phyloP scores from a whole-genome alignment of 805 yeast genomes.

The Ogataea trehaloabstinens region DNA sequence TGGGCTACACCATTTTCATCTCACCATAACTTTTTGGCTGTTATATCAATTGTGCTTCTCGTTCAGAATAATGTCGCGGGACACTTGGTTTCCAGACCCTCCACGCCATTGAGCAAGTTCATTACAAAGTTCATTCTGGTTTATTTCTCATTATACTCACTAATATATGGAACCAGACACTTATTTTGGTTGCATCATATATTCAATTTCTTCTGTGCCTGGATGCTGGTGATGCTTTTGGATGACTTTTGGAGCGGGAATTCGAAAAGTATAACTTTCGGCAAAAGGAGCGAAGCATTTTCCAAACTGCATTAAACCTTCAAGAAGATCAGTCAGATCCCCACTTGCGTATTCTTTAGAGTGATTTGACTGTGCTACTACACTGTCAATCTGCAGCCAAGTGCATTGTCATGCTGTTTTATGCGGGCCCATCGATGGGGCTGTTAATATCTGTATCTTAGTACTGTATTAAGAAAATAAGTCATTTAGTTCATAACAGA shows the following conservation, averaged over 20 bases:
- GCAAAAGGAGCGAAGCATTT: conserved; percentile 18
- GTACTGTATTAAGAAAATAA: conserved; percentile 5
- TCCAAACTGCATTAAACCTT: conserved; percentile 18
- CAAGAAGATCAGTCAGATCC: too few species aligned
- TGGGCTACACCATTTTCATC: conserved; percentile 87
- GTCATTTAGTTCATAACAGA: conserved; percentile 2
- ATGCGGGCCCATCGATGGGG: too few species aligned
- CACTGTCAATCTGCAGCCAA: too few species aligned
- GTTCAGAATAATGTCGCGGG: conserved; percentile 55
- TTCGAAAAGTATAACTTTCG: conserved; percentile 11
- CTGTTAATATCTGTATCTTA: too few species aligned
- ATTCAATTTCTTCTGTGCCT: conserved; percentile 60
- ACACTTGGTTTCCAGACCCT: conserved; percentile 41
- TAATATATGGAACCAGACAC: conserved; percentile 75
- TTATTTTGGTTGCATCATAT: conserved; percentile 84
- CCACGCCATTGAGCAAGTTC: conserved; percentile 24
- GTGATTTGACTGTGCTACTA: too few species aligned
- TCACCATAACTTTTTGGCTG: conserved; percentile 78
- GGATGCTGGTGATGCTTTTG: conserved; percentile 36
- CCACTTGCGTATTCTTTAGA: too few species aligned
- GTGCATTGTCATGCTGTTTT: too few species aligned
- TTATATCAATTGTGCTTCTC: conserved; percentile 66
- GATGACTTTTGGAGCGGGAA: conserved; percentile 26
- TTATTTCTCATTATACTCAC: conserved; percentile 58
- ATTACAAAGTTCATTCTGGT: conserved; percentile 38